Base-by-base conservation (phyloP, 2,329 filamentous ascomycete genomes). In the Fusarium pseudonygamai region DNA sequence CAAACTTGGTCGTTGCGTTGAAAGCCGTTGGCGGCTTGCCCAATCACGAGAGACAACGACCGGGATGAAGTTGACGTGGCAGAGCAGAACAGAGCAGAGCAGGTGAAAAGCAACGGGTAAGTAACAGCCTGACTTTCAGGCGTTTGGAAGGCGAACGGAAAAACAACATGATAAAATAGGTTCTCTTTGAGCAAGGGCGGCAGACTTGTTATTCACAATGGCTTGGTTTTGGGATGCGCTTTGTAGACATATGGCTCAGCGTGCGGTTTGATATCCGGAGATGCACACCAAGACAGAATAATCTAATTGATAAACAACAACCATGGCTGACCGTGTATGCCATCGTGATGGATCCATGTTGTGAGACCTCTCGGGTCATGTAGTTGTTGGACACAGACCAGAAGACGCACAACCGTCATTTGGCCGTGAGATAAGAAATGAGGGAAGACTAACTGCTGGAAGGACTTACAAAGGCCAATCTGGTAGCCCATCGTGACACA, bases 141-240 rank as follows among this genome's bases (percentile, higher is more conserved):
- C 57, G 65, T 66, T 70, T 62, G 42, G 65, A 13, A 43, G 47
- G 55, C 46, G 56, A 46, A 60, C 20, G 45, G 50, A 57, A 49
- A 55, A 58, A 34, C 32, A 34, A 34, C 50, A 37, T 55, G 49
- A 40, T 28, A 58, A 63, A 49, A 43, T 43, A 67, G 36, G 56
- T 62, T 69, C 60, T 42, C n/a, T 66, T 56, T 42, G 22, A 53
- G 52, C 34, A 55, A 64, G 42, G 52, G 67, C 18, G 60, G 64
- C 55, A 57, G 40, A 64, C 75, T 66, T 76, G 30, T 46, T 71
- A 71, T 73, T 68, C 45, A 26, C 56, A 53, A 46, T 59, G 49
- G 49, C 71, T 69, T 76, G 58, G 40, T 59, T 63, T 76, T 69
- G 56, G 56, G 65, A 71, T 77, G 71, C 73, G 71, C 68, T 67